Evolutionary conservation across 768 basidiomycete species (phyloP).

Genomic region (Pleurotus eryngii): DNA sequence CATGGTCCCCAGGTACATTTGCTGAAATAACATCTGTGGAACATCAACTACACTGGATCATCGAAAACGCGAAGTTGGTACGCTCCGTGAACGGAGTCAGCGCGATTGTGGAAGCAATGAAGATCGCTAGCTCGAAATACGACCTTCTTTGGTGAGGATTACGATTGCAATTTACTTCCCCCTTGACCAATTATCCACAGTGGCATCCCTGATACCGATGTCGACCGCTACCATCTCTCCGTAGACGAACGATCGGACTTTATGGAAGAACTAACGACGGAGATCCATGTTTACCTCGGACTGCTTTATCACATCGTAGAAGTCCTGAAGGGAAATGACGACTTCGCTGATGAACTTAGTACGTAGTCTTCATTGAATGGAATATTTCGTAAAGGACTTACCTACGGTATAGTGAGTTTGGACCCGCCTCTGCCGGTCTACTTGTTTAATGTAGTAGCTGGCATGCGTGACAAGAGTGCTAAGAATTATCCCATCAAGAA

Average conservation of each 20-base stretch:
- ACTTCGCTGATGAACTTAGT: slow-evolving; percentile 97
- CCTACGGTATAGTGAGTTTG: slow-evolving; percentile 70
- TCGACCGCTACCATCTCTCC: slow-evolving; percentile 67
- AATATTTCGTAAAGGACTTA: background rate
- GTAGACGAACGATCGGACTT: slow-evolving; percentile 70
- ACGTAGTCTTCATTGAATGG: slow-evolving; percentile 28
- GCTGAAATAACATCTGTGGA: slow-evolving; percentile 89
- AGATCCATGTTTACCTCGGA: slow-evolving; percentile 89
- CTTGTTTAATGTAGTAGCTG: slow-evolving; percentile 86
- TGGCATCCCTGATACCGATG: slow-evolving; percentile 72
- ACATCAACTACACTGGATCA: slow-evolving; percentile 93
- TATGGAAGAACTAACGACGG: slow-evolving; percentile 87
- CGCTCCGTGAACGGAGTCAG: slow-evolving; percentile 80
- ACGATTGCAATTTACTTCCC: background rate
- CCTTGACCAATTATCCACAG: slow-evolving; percentile 32
- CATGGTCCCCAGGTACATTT: slow-evolving; percentile 64
- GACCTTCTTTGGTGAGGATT: slow-evolving; percentile 68
- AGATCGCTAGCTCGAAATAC: slow-evolving; percentile 85
- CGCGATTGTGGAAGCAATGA: slow-evolving; percentile 82
- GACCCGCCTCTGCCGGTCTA: slow-evolving; percentile 94
- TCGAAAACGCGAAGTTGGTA: slow-evolving; percentile 88
- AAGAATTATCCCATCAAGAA: slow-evolving; percentile 98
- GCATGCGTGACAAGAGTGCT: slow-evolving; percentile 87
- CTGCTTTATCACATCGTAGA: slow-evolving; percentile 96
- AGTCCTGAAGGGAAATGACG: slow-evolving; percentile 87